Percentiles rank a stretch among this genome's conserved stretches.
Evolutionary conservation across 2,329 filamentous ascomycete genomes (phyloP).

Genomic region (Fusarium verticillioides): DNA sequence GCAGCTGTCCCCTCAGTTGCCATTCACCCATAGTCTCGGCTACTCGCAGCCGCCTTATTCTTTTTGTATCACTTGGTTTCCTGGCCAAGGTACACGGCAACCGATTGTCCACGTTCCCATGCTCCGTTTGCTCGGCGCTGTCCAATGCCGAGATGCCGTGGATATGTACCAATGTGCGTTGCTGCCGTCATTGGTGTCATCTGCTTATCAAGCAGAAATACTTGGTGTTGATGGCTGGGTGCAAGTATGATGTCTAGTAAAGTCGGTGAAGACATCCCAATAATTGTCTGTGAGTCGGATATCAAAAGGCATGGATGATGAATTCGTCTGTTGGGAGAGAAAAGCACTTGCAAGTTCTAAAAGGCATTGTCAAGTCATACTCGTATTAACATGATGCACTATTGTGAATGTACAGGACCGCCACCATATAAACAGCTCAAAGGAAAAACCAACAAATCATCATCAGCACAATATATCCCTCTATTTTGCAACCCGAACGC

Average conservation of each 20-base stretch:
- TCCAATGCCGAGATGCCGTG: slow-evolving; percentile 22
- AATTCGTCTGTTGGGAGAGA: not conserved
- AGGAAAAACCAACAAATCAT: slow-evolving; percentile 31
- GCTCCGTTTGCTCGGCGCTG: slow-evolving; percentile 21
- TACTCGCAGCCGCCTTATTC: slow-evolving; percentile 31
- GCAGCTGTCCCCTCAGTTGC: not conserved
- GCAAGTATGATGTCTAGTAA: not conserved
- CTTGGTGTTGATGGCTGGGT: not conserved
- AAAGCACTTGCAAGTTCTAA: not conserved
- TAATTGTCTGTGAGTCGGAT: not conserved
- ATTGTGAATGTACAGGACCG: slow-evolving; percentile 25
- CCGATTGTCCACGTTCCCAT: slow-evolving; percentile 25
- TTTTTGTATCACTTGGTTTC: slow-evolving; percentile 31
- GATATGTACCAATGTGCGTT: not conserved
- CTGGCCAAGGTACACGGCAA: slow-evolving; percentile 17
- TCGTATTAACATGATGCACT: slow-evolving; percentile 35
- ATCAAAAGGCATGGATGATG: not conserved
- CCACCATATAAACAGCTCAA: slow-evolving; percentile 32
- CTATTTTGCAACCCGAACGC: slow-evolving; percentile 47
- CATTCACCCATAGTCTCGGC: slow-evolving; percentile 28
- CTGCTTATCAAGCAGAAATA: slow-evolving; percentile 12
- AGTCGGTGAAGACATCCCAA: not conserved
- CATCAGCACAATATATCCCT: slow-evolving; percentile 20
- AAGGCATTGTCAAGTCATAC: slow-evolving; percentile 21
- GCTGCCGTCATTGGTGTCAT: slow-evolving; percentile 1